Percentiles rank a stretch among this genome's conserved stretches.
Conservation (phyloP, 352 stramenopile genomes). For the Phytopythium oedochilum region DNA sequence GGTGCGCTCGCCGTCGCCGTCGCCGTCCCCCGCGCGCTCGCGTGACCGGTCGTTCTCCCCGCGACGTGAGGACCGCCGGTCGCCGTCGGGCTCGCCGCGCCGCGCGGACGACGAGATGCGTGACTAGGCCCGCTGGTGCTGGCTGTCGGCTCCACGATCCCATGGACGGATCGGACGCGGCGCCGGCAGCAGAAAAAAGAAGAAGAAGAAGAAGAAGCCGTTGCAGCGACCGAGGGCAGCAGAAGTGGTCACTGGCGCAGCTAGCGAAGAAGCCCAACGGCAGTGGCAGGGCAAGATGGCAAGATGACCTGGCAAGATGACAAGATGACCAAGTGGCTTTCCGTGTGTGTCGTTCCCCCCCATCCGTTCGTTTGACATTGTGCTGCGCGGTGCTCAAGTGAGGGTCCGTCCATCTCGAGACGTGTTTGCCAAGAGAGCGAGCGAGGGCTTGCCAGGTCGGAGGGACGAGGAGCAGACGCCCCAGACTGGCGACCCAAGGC, state of each 20-base stretch:
- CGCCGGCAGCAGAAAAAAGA: not conserved
- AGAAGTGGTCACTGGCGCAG: not conserved
- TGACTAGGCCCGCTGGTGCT: constrained; percentile 20
- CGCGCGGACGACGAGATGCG: constrained; percentile 23
- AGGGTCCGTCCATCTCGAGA: too few relatives aligned
- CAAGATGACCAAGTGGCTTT: constrained; percentile 5
- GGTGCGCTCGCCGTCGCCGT: constrained; percentile 29
- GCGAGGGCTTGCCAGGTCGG: not conserved
- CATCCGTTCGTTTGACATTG: not conserved
- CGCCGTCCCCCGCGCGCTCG: constrained; percentile 32
- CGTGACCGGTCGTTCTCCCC: constrained; percentile 46
- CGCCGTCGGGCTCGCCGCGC: constrained; percentile 48
- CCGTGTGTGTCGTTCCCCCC: not conserved
- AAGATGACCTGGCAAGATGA: not conserved
- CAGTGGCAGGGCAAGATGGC: constrained; percentile 4
- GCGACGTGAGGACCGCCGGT: constrained; percentile 41
- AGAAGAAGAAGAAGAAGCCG: not conserved
- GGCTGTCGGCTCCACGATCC: not conserved
- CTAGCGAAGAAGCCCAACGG: constrained; percentile 3
- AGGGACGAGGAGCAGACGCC: too few relatives aligned
- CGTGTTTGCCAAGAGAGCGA: too few relatives aligned
- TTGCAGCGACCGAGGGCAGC: not conserved
- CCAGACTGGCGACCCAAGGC: too few relatives aligned
- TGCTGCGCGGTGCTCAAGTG: not conserved
- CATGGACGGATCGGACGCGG: not conserved